phyloP scores from a whole-genome alignment of 371 early-diverging fungal species.

The Haplosporangium sp. region DNA sequence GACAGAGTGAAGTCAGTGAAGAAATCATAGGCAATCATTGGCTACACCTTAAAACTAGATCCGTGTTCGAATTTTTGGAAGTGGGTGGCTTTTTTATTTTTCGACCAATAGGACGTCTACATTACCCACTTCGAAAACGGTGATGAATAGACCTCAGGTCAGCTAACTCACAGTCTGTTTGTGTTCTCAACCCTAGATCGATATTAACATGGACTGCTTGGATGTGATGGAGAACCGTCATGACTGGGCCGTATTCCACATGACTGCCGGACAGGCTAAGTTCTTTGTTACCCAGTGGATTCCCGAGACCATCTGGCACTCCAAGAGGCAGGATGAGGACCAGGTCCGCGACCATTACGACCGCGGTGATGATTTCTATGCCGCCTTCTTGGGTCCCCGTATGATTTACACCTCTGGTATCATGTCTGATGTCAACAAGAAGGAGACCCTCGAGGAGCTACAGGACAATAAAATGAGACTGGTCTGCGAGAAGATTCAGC shows the following conservation, averaged over 20 bases:
- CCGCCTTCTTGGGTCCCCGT: slow-evolving; percentile 90
- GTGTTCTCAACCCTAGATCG: slow-evolving; percentile 62
- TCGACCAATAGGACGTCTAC: no score
- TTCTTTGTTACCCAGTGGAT: slow-evolving; percentile 96
- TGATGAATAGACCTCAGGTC: no score
- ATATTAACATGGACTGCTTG: slow-evolving; percentile 89
- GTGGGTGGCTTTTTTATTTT: no score
- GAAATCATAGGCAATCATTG: no score
- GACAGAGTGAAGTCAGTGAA: no score
- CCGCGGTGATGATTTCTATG: slow-evolving; percentile 97
- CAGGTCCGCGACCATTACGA: slow-evolving; percentile 98
- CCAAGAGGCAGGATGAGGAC: slow-evolving; percentile 94
- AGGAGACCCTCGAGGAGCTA: slow-evolving; percentile 92
- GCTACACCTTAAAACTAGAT: no score
- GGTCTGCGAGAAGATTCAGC: slow-evolving; percentile 87
- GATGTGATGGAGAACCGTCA: slow-evolving; percentile 91
- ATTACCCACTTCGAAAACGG: no score
- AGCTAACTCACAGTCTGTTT: no score
- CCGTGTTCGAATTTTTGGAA: no score
- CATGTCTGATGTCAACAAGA: slow-evolving; percentile 75
- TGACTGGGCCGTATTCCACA: slow-evolving; percentile 93
- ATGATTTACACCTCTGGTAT: slow-evolving; percentile 98
- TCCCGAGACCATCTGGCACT: slow-evolving; percentile 95
- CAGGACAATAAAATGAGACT: slow-evolving; percentile 95
- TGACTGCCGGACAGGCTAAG: slow-evolving; percentile 86